Conservation (phyloP, 2,329 filamentous ascomycete species). For the Diaporthe ilicicola region DNA sequence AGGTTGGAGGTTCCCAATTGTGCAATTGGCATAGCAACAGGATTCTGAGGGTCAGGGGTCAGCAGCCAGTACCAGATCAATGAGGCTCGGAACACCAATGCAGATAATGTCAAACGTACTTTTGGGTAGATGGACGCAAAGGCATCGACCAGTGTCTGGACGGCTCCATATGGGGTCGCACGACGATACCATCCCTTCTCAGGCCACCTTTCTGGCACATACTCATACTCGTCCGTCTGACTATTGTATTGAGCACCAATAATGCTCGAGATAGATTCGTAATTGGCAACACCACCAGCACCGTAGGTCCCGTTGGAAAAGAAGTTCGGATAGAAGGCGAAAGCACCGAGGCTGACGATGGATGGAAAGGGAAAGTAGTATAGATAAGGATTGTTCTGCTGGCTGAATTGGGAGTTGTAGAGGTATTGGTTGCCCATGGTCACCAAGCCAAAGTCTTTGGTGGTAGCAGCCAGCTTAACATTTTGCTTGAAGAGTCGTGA, state of each 20-base stretch:
- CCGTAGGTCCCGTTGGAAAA: neutral
- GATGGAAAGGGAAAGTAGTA: neutral
- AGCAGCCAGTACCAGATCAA: neutral
- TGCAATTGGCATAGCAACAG: neutral
- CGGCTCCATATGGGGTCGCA: neutral
- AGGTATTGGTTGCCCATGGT: neutral
- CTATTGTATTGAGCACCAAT: neutral
- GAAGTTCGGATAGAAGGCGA: neutral
- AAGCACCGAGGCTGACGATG: neutral
- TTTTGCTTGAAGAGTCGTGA: neutral
- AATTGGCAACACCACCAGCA: neutral
- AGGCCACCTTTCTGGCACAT: neutral
- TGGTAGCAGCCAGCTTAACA: neutral
- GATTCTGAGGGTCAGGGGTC: neutral
- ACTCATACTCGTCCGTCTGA: neutral
- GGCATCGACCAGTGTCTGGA: neutral
- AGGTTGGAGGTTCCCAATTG: neutral
- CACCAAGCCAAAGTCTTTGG: neutral
- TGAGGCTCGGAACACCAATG: neutral
- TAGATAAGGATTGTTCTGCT: neutral
- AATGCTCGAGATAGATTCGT: neutral
- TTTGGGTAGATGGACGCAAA: neutral
- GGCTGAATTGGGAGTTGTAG: neutral
- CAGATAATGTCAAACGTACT: neutral
- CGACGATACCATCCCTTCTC: neutral